phyloP scores from a whole-genome alignment of 495 filamentous ascomycete species.

The Talaromyces wortmannii region DNA sequence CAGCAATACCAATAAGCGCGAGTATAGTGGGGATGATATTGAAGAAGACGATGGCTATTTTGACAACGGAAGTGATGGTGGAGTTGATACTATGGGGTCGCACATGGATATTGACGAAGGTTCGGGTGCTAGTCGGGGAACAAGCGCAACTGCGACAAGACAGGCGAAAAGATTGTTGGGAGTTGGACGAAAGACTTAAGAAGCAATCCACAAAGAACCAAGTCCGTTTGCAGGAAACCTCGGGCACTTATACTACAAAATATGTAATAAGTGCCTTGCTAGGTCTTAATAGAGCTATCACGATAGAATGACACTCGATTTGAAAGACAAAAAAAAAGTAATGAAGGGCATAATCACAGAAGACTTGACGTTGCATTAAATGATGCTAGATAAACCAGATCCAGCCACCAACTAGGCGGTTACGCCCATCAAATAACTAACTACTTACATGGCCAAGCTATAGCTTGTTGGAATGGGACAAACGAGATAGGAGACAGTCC shows the following conservation, averaged over 20 bases:
- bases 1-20: slow-evolving; percentile 30
- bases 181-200: slow-evolving; percentile 27
- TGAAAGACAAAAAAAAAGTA: background rate
- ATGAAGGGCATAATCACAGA: too few species aligned
- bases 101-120: slow-evolving; percentile 43
- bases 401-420: background rate
- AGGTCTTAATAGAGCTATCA: background rate
- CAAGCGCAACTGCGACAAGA: slow-evolving; percentile 14
- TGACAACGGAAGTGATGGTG: slow-evolving; percentile 42
- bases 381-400: background rate
- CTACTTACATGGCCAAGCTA: background rate
- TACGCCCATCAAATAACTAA: background rate
- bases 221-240: background rate
- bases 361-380: background rate
- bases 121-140: slow-evolving; percentile 11
- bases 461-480: background rate
- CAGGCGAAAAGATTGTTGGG: slow-evolving; percentile 32
- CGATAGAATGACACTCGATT: background rate
- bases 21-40: slow-evolving; percentile 30
- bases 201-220: background rate
- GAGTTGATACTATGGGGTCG: slow-evolving; percentile 48
- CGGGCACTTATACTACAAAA: too few species aligned
- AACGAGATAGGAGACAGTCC: background rate
- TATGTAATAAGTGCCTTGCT: background rate
- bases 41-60: slow-evolving; percentile 40